A percentile compares a stretch with the other conserved stretches of the same genome.
phyloP scores from a whole-genome alignment of 2,329 filamentous ascomycete genomes.

The Penicillium sp. region DNA sequence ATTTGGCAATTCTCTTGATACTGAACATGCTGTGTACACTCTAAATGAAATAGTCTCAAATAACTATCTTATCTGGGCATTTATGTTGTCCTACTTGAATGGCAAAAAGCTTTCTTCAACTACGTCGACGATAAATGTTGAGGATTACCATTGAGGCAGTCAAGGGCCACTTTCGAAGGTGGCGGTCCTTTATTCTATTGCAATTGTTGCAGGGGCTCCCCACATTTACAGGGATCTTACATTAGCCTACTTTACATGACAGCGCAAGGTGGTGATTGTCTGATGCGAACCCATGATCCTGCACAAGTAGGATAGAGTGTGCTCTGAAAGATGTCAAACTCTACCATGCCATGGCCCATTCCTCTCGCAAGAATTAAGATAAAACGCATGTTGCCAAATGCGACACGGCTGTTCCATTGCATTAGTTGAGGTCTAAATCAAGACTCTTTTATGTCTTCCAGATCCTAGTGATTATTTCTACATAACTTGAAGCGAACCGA shows the following conservation, averaged over 20 bases:
- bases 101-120: background rate
- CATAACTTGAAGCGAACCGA: background rate
- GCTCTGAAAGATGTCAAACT: background rate
- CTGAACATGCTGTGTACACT: background rate
- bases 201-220: background rate
- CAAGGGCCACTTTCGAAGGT: background rate
- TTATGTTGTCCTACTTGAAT: background rate
- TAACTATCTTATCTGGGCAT: no score
- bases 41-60: no score
- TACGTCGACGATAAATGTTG: background rate
- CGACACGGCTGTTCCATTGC: constrained; percentile 7
- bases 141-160: background rate
- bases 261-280: background rate
- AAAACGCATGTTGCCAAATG: background rate
- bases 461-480: background rate
- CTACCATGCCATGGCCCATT: background rate
- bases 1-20: background rate
- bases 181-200: background rate
- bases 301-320: background rate
- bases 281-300: background rate
- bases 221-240: background rate
- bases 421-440: constrained; percentile 1
- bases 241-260: background rate
- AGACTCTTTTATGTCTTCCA: background rate
- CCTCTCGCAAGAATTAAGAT: background rate